These are phyloP conservation scores for Adansonia digitata DNA, from an alignment of 345 rosid genomes.

Conservation along the genomic window DNA sequence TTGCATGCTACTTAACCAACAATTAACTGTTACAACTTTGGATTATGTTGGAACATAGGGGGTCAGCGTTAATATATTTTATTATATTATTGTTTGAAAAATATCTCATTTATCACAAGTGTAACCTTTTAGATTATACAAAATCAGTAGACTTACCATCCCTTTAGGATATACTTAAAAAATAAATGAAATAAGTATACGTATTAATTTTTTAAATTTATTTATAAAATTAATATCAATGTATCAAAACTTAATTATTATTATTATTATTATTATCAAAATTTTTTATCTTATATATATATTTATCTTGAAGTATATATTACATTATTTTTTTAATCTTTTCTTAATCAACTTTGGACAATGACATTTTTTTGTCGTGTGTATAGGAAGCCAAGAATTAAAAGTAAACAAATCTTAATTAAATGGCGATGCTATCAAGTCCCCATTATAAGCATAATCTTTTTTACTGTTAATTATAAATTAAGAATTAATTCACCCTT, in stretches of 20 bases:
- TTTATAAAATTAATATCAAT: too few species aligned
- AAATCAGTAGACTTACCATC: too few species aligned
- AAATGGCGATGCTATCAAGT: background rate
- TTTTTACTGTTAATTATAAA: background rate
- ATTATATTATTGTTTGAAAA: background rate
- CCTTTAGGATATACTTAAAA: too few species aligned
- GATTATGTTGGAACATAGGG: background rate
- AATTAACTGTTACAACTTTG: background rate
- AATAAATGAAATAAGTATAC: too few species aligned
- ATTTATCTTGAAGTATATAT: background rate
- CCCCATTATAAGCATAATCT: background rate
- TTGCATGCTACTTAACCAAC: background rate
- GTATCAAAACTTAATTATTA: too few species aligned
- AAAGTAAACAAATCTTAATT: background rate
- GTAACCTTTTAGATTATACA: too few species aligned
- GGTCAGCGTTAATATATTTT: background rate
- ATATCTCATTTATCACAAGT: too few species aligned
- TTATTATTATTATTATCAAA: background rate
- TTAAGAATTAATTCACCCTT: background rate
- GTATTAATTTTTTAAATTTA: too few species aligned
- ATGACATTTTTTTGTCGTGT: background rate
- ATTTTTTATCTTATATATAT: background rate
- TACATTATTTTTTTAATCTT: background rate
- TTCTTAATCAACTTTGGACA: background rate
- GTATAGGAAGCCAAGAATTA: background rate